Evolutionary conservation across 306 rosid genomes (phyloP).

Genomic region (Prunus salicina): DNA sequence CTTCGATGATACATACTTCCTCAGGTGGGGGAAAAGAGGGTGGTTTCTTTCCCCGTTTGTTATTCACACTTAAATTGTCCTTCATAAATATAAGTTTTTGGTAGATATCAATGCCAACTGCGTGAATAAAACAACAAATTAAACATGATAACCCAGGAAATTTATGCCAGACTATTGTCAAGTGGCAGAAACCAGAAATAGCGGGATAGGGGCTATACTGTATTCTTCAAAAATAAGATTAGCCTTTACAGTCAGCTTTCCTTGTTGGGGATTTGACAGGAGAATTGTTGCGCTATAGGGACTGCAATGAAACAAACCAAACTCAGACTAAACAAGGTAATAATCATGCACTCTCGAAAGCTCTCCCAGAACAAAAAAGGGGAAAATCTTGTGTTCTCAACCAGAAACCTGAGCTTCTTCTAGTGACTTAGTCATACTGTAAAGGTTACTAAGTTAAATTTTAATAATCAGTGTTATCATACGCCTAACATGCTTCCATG

Average conservation of each 20-base stretch:
- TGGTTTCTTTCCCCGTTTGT: conserved; percentile 41
- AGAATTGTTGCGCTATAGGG: conserved; percentile 68
- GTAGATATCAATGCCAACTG: conserved; percentile 89
- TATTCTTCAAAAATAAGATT: conserved; percentile 83
- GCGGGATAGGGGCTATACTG: conserved; percentile 43
- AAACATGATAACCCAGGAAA: conserved; percentile 6
- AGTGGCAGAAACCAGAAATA: conserved; percentile 16
- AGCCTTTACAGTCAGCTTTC: conserved; percentile 75
- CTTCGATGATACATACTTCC: conserved; percentile 52
- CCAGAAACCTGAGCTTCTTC: no score
- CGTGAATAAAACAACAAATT: conserved; percentile 20
- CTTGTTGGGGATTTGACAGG: conserved; percentile 55
- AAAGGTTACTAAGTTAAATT: no score
- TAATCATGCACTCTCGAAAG: background rate
- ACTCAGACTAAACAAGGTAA: conserved; percentile 19
- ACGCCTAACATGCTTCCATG: background rate
- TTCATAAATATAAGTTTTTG: conserved; percentile 50
- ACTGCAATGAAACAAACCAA: conserved; percentile 49
- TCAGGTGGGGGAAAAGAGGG: conserved; percentile 42
- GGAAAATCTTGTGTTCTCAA: no score
- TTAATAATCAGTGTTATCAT: no score
- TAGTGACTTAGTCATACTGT: no score
- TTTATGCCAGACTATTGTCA: conserved; percentile 8
- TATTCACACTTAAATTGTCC: conserved; percentile 37
- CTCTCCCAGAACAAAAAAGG: no score